Evolutionary conservation across 352 stramenopile genomes (phyloP).

Genomic region (Pythium chondricola): DNA sequence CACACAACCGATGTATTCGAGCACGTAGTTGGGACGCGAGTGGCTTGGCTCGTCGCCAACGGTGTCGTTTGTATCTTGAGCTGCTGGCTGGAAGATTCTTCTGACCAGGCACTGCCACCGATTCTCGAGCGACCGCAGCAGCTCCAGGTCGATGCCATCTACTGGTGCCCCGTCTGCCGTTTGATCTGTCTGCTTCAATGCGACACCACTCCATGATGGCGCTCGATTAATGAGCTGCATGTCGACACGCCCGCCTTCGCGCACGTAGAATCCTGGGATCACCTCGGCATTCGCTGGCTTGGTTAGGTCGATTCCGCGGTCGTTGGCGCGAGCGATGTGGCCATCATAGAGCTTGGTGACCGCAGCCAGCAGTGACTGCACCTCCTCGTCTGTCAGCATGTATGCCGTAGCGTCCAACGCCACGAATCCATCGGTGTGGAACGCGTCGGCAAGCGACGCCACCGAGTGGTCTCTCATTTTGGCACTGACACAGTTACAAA

Average conservation of each 20-base stretch:
- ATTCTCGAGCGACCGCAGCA: slow-evolving; percentile 4
- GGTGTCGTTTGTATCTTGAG: too few relatives aligned
- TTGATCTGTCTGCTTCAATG: too few relatives aligned
- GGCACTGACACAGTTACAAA: too few relatives aligned
- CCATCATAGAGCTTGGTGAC: slow-evolving; percentile 33
- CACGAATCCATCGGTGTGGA: slow-evolving; percentile 50
- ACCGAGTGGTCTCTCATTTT: neutral
- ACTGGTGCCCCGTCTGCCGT: too few relatives aligned
- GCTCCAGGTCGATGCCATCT: neutral
- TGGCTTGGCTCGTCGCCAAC: neutral
- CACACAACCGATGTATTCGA: slow-evolving; percentile 74
- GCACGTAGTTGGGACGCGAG: slow-evolving; percentile 8
- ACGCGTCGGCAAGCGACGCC: slow-evolving; percentile 5
- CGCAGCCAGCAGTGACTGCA: neutral
- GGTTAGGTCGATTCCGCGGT: slow-evolving; percentile 18
- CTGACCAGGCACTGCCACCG: slow-evolving; percentile 3
- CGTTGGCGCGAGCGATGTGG: slow-evolving; percentile 25
- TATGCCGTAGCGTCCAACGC: slow-evolving; percentile 15
- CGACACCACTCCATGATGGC: too few relatives aligned
- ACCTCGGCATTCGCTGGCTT: slow-evolving; percentile 32
- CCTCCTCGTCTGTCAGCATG: neutral
- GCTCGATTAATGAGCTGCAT: slow-evolving; percentile 50
- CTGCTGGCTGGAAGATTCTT: slow-evolving; percentile 1
- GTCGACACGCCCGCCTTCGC: slow-evolving; percentile 60
- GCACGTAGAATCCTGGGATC: slow-evolving; percentile 64